A percentile compares a stretch with the other conserved stretches of the same genome.
These are phyloP conservation scores for Fusarium aywerte DNA, from an alignment of 2,329 filamentous ascomycete genomes.

Conservation along the genomic window DNA sequence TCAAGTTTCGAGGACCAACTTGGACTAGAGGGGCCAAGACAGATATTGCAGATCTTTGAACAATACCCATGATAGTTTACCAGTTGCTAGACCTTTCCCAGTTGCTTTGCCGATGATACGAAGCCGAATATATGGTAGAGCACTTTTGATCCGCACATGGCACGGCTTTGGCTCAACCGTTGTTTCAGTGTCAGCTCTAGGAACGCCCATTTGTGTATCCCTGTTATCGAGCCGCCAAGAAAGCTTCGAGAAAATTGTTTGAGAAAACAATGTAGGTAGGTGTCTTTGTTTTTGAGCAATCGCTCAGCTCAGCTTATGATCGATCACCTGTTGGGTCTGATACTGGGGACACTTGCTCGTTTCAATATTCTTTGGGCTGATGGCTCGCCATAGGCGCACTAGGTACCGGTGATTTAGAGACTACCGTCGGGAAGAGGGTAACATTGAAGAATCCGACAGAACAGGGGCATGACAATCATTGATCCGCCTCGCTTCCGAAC, in stretches of 20 bases:
- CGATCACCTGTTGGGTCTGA: neutral
- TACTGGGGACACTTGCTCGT: neutral
- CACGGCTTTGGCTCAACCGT: slow-evolving; percentile 28
- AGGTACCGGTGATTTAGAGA: slow-evolving; percentile 4
- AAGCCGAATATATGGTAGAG: slow-evolving; percentile 39
- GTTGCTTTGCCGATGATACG: slow-evolving; percentile 17
- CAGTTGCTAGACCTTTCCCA: slow-evolving; percentile 21
- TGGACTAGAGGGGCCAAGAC: slow-evolving; percentile 1
- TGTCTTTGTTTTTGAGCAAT: slow-evolving; percentile 17
- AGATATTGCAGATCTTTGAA: slow-evolving; percentile 16
- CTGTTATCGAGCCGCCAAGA: slow-evolving; percentile 2
- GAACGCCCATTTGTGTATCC: slow-evolving; percentile 25
- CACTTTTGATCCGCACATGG: slow-evolving; percentile 19
- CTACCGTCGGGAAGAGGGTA: slow-evolving; percentile 17
- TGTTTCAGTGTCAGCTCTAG: slow-evolving; percentile 44
- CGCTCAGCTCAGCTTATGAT: slow-evolving; percentile 9
- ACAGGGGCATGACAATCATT: slow-evolving; percentile 19
- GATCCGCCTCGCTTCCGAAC: slow-evolving; percentile 14
- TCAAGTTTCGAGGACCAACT: slow-evolving; percentile 1
- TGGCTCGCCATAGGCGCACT: slow-evolving; percentile 8
- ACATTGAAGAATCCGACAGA: slow-evolving; percentile 7
- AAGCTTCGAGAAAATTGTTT: neutral
- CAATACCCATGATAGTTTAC: slow-evolving; percentile 7
- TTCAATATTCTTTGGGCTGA: slow-evolving; percentile 24
- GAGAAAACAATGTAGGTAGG: slow-evolving; percentile 1